Evolutionary conservation across 2,329 filamentous ascomycete genomes (phyloP), one percentile per base, ranked within the genome.

Genomic region (Apiospora rasikravindrae): DNA sequence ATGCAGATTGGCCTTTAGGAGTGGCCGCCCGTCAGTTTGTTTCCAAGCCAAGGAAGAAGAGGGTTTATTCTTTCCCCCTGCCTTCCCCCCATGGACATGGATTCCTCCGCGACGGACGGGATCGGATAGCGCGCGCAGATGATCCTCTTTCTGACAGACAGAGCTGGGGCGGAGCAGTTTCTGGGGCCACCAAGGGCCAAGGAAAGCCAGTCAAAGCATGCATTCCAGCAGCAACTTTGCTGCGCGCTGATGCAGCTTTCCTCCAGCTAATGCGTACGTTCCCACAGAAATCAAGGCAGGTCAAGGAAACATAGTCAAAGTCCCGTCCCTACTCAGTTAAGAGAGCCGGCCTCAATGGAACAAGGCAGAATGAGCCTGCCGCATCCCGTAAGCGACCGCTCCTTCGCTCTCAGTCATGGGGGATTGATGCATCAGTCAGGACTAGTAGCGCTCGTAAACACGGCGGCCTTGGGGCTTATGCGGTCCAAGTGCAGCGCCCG

Each of bases 1-100:
- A 75, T 78, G 74, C 70, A 81, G 79, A 83, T 82, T 83, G 83
- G 83, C 74, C 78, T 74, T 71, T 70, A 71, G 71, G 72, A 76
- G 78, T 79, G 73, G 76, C 77, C 77, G 76, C 76, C 75, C 74
- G 73, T 74, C 73, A n/a, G 24, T n/a, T 40, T 40, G 33, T 40
- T 64, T 64, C 19, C 33, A 64, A 64, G 22, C 57, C 51, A 57
- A 57, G 51, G 57, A 64, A 64, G 53, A 37, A 61, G 37, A 61
- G 29, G 29, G 53, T 61, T 37, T 61, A 11, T 37, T 61, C 24
- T 29, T 4, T 16, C 29, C 53, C 53, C 53, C 16, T 22, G 26
- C 53, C 19, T 14, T 8, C 53, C 53, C 53, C 29, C 8, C 19
- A 11, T 24, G 8, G 10, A 8, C 57, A 64, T 37, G 53, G 19